Evolutionary conservation across 345 rosid species (phyloP).

Genomic region (Erodium maritimum): DNA sequence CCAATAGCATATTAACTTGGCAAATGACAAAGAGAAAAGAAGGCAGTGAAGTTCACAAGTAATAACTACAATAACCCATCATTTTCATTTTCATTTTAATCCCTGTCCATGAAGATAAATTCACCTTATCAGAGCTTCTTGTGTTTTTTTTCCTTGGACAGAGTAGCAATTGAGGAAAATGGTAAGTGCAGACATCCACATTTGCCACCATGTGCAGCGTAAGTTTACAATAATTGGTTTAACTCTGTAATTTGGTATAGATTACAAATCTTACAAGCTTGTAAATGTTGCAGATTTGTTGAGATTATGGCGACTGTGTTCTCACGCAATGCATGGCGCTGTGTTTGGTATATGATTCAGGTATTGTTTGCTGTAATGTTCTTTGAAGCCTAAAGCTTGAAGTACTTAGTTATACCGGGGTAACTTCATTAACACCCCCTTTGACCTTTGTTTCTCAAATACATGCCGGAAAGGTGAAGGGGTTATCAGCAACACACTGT

Average conservation of each 20-base stretch:
- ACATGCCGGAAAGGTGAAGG: too few species aligned
- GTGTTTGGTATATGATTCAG: conserved; percentile 98
- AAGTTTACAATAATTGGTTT: conserved; percentile 16
- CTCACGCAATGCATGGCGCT: conserved; percentile 88
- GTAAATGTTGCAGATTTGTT: conserved; percentile 50
- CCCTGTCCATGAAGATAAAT: background rate
- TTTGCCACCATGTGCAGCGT: conserved; percentile 98
- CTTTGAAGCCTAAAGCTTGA: background rate
- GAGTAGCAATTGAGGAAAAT: conserved; percentile 65
- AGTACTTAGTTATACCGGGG: too few species aligned
- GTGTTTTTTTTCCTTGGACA: conserved; percentile 17
- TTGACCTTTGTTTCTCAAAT: too few species aligned
- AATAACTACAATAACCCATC: conserved; percentile 12
- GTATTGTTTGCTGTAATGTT: too few species aligned
- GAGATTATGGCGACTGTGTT: conserved; percentile 98
- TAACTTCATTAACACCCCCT: too few species aligned
- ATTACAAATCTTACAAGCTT: conserved; percentile 1
- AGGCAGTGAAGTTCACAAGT: conserved; percentile 84
- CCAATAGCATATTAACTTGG: conserved; percentile 71
- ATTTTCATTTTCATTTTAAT: background rate
- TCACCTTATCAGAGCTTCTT: conserved; percentile 3
- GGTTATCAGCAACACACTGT: too few species aligned
- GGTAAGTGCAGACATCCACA: conserved; percentile 75
- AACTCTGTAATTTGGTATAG: background rate
- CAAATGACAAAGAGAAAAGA: conserved; percentile 86